These are phyloP conservation scores for Ochromonas danica DNA, from an alignment of 108 stramenopile genomes.

Conservation along the genomic window DNA sequence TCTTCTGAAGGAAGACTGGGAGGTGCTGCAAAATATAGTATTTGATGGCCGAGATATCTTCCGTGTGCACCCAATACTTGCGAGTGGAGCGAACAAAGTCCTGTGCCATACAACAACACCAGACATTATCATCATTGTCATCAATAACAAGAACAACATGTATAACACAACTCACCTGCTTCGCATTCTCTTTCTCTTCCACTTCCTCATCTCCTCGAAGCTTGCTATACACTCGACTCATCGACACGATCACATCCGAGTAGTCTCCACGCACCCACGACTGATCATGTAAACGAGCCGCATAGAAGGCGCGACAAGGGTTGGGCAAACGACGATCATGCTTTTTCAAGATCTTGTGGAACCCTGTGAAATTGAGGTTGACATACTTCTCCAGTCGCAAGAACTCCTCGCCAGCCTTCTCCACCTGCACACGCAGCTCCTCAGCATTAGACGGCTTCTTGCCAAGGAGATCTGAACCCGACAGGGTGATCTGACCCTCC, in stretches of 20 bases:
- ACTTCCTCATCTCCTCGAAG: conserved; percentile 74
- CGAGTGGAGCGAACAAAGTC: conserved; percentile 81
- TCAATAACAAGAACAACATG: not conserved
- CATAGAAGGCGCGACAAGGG: conserved; percentile 83
- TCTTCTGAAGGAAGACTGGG: conserved; percentile 67
- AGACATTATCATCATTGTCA: conserved; percentile 36
- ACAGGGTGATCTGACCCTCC: not conserved
- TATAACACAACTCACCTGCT: conserved; percentile 8
- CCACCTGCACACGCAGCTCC: conserved; percentile 9
- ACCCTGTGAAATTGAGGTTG: conserved; percentile 93
- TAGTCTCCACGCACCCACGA: conserved; percentile 94
- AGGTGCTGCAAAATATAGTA: conserved; percentile 82
- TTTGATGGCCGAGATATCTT: conserved; percentile 87
- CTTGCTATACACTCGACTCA: conserved; percentile 71
- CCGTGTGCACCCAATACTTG: conserved; percentile 96
- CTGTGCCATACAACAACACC: too few species aligned
- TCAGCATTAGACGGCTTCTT: not conserved
- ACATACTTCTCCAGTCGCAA: conserved; percentile 88
- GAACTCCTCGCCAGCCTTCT: conserved; percentile 45
- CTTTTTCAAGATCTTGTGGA: conserved; percentile 96
- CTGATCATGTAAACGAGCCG: conserved; percentile 88
- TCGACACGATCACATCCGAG: conserved; percentile 80
- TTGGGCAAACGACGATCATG: conserved; percentile 87
- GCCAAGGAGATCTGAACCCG: not conserved
- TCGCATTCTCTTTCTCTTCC: conserved; percentile 58